Evolutionary conservation across 148 eudicot species (phyloP), one percentile per base, ranked within the genome.

Genomic region (Rhododendron ovatum): DNA sequence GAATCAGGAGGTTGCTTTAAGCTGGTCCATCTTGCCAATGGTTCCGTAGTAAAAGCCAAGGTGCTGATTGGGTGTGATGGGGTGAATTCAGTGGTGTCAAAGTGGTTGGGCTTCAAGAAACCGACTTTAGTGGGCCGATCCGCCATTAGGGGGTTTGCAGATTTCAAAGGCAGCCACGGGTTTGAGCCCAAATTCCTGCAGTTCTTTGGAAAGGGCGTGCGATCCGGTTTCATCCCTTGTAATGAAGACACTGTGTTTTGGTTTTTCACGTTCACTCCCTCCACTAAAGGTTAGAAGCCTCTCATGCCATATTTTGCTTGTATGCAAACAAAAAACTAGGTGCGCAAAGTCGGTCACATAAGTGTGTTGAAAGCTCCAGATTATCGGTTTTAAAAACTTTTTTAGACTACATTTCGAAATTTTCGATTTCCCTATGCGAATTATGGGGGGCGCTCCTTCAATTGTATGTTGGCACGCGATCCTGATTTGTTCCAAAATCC

Each of bases 21-120:
- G 84, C 79, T 87, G 30, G 84, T 94, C n/a, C 95, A 91, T 83
- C 92, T 94, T 47, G 87, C 93, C 3, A 94, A 93, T 85, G 93
- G 94, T 37, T 81, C 94, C 63, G 43, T 87, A 83, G 45, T 94
- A 1, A 88, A 86, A 85, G 53, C 96, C 55, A 94, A 91, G 96
- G 95, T 89, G 0, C 45, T 94, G 59, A 88, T 93, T 50, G 96
- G 96, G 47, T 91, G 94, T 65, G 95, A 94, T 80, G 95, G 96
- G 59, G 92, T 93, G 82, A 91, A 89, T 87, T 94, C 95, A 11
- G 88, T 83, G 84, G 95, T 93, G 84, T 89, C 91, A 28, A 90
- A 88, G 17, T 89, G 89, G 88, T 83, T 94, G 14, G 95, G 94
- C n/a, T 84, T 91, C 78, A 88, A 88, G 85, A 88, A 84, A 51